These are phyloP conservation scores for Vaccinium darrowii DNA, from an alignment of 148 eudicot genomes.

Conservation along the genomic window DNA sequence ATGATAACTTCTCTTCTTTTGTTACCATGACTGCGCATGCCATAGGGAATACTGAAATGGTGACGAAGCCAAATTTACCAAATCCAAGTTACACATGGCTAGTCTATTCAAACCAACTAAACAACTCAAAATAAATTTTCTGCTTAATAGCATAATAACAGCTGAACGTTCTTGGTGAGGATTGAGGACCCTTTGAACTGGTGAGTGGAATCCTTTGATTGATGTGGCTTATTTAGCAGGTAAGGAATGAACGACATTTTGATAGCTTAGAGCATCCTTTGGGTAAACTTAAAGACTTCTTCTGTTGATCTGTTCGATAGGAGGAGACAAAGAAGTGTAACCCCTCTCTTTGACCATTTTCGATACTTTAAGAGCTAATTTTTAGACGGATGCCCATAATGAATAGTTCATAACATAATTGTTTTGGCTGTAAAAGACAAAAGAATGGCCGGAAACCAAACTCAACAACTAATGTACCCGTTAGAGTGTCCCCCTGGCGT, in stretches of 20 bases:
- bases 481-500: neutral
- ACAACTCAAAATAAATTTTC: neutral
- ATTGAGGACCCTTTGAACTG: neutral
- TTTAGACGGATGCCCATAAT: neutral
- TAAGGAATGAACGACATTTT: neutral
- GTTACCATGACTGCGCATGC: neutral
- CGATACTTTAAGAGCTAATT: neutral
- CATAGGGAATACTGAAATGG: neutral
- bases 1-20: neutral
- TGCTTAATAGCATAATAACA: neutral
- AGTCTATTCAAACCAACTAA: neutral
- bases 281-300: neutral
- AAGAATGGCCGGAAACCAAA: neutral
- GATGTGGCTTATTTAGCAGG: conserved; percentile 3
- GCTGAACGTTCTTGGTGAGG: neutral
- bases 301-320: neutral
- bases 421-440: neutral
- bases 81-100: neutral
- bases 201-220: neutral
- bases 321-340: neutral
- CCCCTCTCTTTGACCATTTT: neutral
- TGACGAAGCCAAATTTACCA: neutral
- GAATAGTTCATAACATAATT: neutral
- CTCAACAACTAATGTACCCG: neutral
- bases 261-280: neutral